Percentiles rank a stretch among this genome's conserved stretches.
These are phyloP conservation scores for Calocera cornea DNA, from an alignment of 768 basidiomycete species.

Conservation along the genomic window DNA sequence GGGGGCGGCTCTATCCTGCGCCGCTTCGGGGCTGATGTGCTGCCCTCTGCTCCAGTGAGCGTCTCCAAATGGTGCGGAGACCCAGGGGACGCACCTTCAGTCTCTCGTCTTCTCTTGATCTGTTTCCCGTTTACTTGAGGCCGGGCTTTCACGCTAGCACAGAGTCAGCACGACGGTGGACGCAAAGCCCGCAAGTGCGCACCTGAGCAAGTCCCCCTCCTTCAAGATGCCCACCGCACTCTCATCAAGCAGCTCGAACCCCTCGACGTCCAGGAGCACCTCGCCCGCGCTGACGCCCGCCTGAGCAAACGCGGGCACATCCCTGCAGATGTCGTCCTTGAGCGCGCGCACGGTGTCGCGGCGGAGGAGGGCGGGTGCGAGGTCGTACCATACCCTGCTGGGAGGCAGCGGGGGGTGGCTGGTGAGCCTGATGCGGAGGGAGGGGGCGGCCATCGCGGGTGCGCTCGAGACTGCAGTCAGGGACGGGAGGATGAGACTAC, in stretches of 20 bases:
- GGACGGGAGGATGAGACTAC: no score
- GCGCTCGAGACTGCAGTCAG: no score
- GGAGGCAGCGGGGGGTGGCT: neutral
- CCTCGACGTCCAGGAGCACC: slow-evolving; percentile 7
- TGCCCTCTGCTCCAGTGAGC: neutral
- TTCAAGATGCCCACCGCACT: neutral
- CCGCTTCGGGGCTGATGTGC: neutral
- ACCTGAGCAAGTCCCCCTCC: slow-evolving; percentile 7
- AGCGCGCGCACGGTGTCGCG: neutral
- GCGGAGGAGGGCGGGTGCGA: neutral
- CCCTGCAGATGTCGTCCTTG: neutral
- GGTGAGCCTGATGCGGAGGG: neutral
- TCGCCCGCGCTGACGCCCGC: neutral
- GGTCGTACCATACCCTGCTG: neutral
- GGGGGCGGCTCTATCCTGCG: neutral
- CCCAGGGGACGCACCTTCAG: neutral
- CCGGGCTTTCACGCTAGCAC: neutral
- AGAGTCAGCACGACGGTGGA: neutral
- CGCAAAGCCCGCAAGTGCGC: neutral
- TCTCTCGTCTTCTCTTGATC: neutral
- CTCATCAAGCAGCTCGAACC: slow-evolving; percentile 6
- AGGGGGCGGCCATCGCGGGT: no score
- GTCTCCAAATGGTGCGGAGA: neutral
- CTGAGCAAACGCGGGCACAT: neutral
- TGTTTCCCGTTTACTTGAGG: neutral